Conservation (phyloP, 345 rosid genomes). For the Balakata baccata region DNA sequence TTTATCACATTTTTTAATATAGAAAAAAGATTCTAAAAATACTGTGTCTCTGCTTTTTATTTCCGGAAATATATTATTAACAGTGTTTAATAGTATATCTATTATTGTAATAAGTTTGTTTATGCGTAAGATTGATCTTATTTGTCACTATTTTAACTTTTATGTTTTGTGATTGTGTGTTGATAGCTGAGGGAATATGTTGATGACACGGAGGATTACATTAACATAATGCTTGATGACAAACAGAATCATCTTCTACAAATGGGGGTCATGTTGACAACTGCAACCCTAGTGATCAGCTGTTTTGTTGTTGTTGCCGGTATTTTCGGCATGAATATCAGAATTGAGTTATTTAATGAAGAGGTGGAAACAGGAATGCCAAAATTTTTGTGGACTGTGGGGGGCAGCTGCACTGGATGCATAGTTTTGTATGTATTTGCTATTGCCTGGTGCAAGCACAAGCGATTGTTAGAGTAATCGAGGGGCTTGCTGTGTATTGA, state of each 20-base stretch:
- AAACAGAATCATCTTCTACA: conserved; percentile 92
- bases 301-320: conserved; percentile 69
- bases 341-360: conserved; percentile 46
- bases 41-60: background rate
- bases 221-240: conserved; percentile 94
- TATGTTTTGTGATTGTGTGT: conserved; percentile 8
- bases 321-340: conserved; percentile 72
- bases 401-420: conserved; percentile 59
- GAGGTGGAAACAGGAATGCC: conserved; percentile 25
- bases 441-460: conserved; percentile 82
- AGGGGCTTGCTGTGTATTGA: background rate
- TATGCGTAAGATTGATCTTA: background rate
- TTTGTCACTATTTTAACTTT: background rate
- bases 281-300: conserved; percentile 76
- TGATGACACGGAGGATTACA: conserved; percentile 92
- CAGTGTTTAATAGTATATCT: background rate
- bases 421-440: conserved; percentile 65
- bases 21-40: background rate
- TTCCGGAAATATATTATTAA: background rate
- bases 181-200: conserved; percentile 86
- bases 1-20: background rate
- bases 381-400: conserved; percentile 63
- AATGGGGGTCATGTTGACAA: conserved; percentile 92
- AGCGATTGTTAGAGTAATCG: conserved; percentile 61
- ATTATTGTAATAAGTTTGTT: background rate